Conservation (phyloP, 1,284 basidiomycete genomes). For the Cutaneotrichosporon curvatum region DNA sequence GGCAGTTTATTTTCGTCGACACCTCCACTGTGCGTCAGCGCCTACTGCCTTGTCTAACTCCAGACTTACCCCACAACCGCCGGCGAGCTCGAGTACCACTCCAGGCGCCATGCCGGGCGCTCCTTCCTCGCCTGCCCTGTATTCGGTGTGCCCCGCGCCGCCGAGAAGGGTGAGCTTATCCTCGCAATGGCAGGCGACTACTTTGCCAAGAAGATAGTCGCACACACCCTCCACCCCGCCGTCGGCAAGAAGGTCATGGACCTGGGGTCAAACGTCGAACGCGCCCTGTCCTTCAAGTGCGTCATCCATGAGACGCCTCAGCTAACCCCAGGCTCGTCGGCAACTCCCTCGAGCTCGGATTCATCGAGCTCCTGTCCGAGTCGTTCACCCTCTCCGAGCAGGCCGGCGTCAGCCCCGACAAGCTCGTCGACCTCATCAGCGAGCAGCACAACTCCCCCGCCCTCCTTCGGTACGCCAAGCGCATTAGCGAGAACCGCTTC, state of each 20-base stretch:
- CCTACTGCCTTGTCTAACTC: background rate
- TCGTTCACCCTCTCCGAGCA: constrained; percentile 76
- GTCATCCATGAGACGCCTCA: constrained; percentile 39
- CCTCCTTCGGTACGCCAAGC: constrained; percentile 25
- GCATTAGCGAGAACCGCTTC: constrained; percentile 54
- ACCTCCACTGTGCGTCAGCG: constrained; percentile 60
- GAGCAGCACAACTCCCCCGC: constrained; percentile 43
- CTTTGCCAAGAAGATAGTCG: constrained; percentile 71
- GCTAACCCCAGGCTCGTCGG: constrained; percentile 33
- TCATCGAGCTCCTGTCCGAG: constrained; percentile 72
- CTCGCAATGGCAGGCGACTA: constrained; percentile 77
- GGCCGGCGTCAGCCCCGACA: constrained; percentile 64
- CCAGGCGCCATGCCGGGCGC: constrained; percentile 53
- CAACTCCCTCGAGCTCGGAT: constrained; percentile 42
- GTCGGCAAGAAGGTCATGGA: constrained; percentile 63
- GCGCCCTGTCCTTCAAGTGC: constrained; percentile 70
- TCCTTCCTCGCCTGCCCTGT: constrained; percentile 71
- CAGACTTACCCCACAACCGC: constrained; percentile 65
- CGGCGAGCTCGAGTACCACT: constrained; percentile 59
- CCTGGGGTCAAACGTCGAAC: constrained; percentile 46
- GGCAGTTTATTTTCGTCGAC: constrained; percentile 66
- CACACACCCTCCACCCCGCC: constrained; percentile 62
- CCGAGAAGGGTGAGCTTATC: constrained; percentile 63
- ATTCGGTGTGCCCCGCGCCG: constrained; percentile 62
- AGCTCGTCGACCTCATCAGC: constrained; percentile 55